Evolutionary conservation across 192 early-diverging fungal species (phyloP).

Genomic region (Diversispora eburnea): DNA sequence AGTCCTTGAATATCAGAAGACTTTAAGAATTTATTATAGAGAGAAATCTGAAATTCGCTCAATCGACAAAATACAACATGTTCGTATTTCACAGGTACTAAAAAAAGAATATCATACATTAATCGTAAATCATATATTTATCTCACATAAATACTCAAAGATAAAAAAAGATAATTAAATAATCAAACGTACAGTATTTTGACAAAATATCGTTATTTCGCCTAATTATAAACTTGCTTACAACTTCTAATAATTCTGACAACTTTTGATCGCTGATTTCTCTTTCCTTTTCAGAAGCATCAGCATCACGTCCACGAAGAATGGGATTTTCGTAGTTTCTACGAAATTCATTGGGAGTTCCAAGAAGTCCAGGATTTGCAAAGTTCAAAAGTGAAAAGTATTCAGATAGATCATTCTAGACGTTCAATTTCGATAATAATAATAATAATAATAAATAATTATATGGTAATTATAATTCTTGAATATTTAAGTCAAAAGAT

Average conservation of each 20-base stretch:
- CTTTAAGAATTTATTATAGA: conserved; percentile 79
- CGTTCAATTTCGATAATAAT: neutral
- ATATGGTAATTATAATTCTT: neutral
- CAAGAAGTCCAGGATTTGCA: conserved; percentile 89
- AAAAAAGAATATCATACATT: neutral
- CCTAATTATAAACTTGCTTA: conserved; percentile 95
- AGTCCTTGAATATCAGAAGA: conserved; percentile 69
- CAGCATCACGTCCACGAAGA: conserved; percentile 84
- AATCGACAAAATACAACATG: conserved; percentile 96
- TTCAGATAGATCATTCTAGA: conserved; percentile 78
- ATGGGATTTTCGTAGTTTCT: conserved; percentile 94
- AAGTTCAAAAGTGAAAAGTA: conserved; percentile 95
- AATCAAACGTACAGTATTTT: conserved; percentile 78
- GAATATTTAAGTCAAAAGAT: neutral
- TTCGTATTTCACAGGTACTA: conserved; percentile 95
- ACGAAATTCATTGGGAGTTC: conserved; percentile 83
- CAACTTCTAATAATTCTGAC: conserved; percentile 76
- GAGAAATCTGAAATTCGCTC: conserved; percentile 64
- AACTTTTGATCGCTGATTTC: conserved; percentile 79
- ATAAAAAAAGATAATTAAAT: neutral
- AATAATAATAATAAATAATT: neutral
- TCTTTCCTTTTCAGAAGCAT: conserved; percentile 78
- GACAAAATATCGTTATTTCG: conserved; percentile 93
- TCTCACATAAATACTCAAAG: neutral
- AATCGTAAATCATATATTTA: neutral